phyloP scores from a whole-genome alignment of 345 rosid genomes.

The Camelina sativa region DNA sequence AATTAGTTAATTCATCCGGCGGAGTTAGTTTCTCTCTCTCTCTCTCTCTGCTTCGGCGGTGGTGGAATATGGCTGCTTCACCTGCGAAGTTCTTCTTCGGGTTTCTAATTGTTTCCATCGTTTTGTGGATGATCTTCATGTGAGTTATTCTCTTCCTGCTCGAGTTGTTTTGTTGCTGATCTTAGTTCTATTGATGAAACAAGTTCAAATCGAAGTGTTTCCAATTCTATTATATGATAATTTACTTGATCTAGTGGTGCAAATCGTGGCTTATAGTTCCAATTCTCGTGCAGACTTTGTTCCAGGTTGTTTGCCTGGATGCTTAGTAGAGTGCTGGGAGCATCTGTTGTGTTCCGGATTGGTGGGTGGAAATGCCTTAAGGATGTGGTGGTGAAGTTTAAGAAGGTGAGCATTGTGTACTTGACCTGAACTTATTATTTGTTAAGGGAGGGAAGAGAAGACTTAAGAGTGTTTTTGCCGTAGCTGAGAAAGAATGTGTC shows the following conservation, averaged over 20 bases:
- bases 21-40: slow-evolving; percentile 13
- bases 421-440: slow-evolving; percentile 5
- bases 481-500: neutral
- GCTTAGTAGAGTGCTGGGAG: slow-evolving; percentile 78
- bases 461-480: neutral
- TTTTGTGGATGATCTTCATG: slow-evolving; percentile 90
- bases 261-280: slow-evolving; percentile 1
- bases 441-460: neutral
- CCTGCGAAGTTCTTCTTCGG: slow-evolving; percentile 94
- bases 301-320: slow-evolving; percentile 80
- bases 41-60: slow-evolving; percentile 14
- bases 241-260: neutral
- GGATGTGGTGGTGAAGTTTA: slow-evolving; percentile 81
- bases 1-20: slow-evolving; percentile 24
- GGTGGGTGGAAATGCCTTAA: slow-evolving; percentile 94
- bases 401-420: slow-evolving; percentile 61
- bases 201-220: slow-evolving; percentile 1
- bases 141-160: slow-evolving; percentile 44
- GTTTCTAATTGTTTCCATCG: slow-evolving; percentile 72
- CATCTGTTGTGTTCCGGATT: slow-evolving; percentile 75
- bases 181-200: neutral
- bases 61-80: slow-evolving; percentile 69
- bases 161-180: neutral
- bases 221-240: neutral
- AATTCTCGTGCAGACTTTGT: slow-evolving; percentile 29